These are phyloP conservation scores for Lojkania enalia DNA, from an alignment of 2,329 filamentous ascomycete species.

Conservation along the genomic window DNA sequence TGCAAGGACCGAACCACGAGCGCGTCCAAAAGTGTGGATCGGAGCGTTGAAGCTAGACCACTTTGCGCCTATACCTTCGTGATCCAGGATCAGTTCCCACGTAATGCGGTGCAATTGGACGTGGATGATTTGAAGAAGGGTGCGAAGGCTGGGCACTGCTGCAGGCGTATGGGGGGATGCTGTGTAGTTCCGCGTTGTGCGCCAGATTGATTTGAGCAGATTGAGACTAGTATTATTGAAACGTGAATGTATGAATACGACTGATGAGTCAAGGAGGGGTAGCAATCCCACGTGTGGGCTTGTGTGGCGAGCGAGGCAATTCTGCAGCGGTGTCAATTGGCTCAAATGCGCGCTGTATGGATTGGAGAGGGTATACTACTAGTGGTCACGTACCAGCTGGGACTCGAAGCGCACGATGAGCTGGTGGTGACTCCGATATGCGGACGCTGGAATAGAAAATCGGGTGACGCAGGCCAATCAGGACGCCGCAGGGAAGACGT, in stretches of 20 bases:
- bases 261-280: constrained; percentile 38
- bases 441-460: not conserved
- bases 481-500: too few relatives aligned
- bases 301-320: constrained; percentile 23
- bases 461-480: not conserved
- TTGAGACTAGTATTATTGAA: constrained; percentile 7
- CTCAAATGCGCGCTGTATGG: constrained; percentile 7
- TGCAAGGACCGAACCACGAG: constrained; percentile 27
- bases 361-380: too few relatives aligned
- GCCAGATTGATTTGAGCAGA: constrained; percentile 19
- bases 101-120: constrained; percentile 30
- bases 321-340: constrained; percentile 1
- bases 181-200: constrained; percentile 40
- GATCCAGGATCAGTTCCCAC: constrained; percentile 19
- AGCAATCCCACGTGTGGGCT: constrained; percentile 22
- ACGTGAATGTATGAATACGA: constrained; percentile 15
- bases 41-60: constrained; percentile 21
- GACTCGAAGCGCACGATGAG: not conserved
- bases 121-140: constrained; percentile 13
- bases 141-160: constrained; percentile 17
- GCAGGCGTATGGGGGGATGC: constrained; percentile 25
- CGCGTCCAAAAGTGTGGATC: constrained; percentile 21
- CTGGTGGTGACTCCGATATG: not conserved
- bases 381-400: too few relatives aligned
- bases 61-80: not conserved